A percentile compares a stretch with the other conserved stretches of the same genome.
These are phyloP conservation scores for Theobroma grandiflorum DNA, from an alignment of 441 rosid genomes.

Conservation along the genomic window DNA sequence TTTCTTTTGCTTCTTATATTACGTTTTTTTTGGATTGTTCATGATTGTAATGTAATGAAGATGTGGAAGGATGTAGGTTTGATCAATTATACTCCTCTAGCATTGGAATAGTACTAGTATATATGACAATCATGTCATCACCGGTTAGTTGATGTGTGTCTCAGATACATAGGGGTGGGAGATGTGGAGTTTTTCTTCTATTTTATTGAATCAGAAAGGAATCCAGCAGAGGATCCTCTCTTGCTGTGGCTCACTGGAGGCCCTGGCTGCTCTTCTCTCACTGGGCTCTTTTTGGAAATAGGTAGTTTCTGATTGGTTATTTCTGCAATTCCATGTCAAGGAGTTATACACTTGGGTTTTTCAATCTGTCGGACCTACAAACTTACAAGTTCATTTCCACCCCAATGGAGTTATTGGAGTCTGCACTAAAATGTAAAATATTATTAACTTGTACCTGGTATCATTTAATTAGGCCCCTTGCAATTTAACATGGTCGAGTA, in stretches of 20 bases:
- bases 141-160: background rate
- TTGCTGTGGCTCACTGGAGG: constrained; percentile 29
- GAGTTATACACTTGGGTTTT: background rate
- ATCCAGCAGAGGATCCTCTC: constrained; percentile 33
- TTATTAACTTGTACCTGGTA: too few relatives aligned
- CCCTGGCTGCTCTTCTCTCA: constrained; percentile 32
- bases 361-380: background rate
- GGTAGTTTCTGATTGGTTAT: constrained; percentile 17
- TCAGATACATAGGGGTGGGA: constrained; percentile 45
- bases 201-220: constrained; percentile 43
- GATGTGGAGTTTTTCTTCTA: constrained; percentile 44
- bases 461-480: constrained; percentile 31
- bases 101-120: too few relatives aligned
- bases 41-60: constrained; percentile 2
- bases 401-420: background rate
- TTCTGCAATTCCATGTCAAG: background rate
- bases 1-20: background rate
- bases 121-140: too few relatives aligned
- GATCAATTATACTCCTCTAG: too few relatives aligned
- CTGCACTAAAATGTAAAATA: background rate
- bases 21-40: background rate
- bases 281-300: constrained; percentile 36
- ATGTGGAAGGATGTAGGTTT: background rate
- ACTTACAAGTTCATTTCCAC: background rate
- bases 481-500: constrained; percentile 35